Conservation (phyloP, 2,329 filamentous ascomycete species). For the Blastomyces percursus region DNA sequence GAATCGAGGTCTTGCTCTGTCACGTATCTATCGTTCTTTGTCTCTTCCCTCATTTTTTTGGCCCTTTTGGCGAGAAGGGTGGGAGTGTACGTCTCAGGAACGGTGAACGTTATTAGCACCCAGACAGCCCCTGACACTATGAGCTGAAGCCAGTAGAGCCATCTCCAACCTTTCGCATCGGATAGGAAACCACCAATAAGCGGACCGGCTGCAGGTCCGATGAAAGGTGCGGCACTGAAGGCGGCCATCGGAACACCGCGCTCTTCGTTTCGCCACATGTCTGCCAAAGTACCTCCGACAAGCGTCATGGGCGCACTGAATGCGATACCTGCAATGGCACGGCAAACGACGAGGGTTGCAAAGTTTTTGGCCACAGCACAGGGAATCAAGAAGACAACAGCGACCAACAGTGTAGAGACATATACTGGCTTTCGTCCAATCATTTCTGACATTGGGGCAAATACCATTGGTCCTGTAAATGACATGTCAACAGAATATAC, state of each 20-base stretch:
- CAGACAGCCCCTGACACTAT: conserved; percentile 62
- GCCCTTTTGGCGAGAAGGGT: conserved; percentile 62
- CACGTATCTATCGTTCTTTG: conserved; percentile 56
- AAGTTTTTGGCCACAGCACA: conserved; percentile 69
- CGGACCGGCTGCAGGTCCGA: conserved; percentile 67
- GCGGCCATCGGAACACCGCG: conserved; percentile 78
- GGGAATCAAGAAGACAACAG: conserved; percentile 69
- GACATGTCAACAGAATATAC: conserved; percentile 7
- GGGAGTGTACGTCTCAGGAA: conserved; percentile 80
- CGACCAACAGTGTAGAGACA: conserved; percentile 53
- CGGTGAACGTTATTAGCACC: conserved; percentile 72
- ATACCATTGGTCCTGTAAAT: conserved; percentile 56
- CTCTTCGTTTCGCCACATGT: conserved; percentile 76
- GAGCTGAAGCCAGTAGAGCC: conserved; percentile 79
- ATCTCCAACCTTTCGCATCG: conserved; percentile 63
- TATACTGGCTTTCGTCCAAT: conserved; percentile 64
- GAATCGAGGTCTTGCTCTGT: conserved; percentile 72
- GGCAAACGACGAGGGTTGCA: conserved; percentile 61
- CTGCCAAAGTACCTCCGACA: conserved; percentile 69
- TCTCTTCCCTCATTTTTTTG: conserved; percentile 57
- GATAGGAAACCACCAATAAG: conserved; percentile 66
- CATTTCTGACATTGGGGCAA: conserved; percentile 68
- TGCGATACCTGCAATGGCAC: conserved; percentile 68
- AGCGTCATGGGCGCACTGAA: conserved; percentile 81
- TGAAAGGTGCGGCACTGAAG: conserved; percentile 71